Conservation (phyloP, 164 flowering plant species). For the Dillenia turbinata region DNA sequence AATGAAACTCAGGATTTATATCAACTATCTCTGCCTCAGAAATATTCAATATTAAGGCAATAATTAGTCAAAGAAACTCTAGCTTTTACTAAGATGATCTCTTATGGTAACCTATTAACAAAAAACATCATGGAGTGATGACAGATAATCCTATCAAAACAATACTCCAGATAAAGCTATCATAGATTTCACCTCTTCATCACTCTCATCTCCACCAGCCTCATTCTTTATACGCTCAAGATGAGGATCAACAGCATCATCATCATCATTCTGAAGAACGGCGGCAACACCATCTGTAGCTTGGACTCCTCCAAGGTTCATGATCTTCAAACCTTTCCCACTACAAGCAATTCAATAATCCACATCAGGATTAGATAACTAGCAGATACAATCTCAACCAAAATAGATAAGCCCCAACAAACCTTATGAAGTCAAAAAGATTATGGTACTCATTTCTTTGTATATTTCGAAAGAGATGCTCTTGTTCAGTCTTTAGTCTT, state of each 20-base stretch:
- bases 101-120: too few relatives aligned
- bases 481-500: slow-evolving; percentile 77
- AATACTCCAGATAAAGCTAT: too few relatives aligned
- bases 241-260: slow-evolving; percentile 93
- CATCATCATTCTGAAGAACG: slow-evolving; percentile 63
- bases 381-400: background rate
- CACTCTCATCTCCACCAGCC: slow-evolving; percentile 89
- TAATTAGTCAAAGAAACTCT: too few relatives aligned
- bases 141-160: too few relatives aligned
- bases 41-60: background rate
- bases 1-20: too few relatives aligned
- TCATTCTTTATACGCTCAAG: slow-evolving; percentile 81
- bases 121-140: too few relatives aligned
- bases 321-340: slow-evolving; percentile 78
- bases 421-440: slow-evolving; percentile 87
- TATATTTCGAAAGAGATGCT: slow-evolving; percentile 90
- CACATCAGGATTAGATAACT: background rate
- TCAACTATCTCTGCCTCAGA: too few relatives aligned
- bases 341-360: slow-evolving; percentile 30
- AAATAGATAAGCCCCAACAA: slow-evolving; percentile 1
- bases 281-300: slow-evolving; percentile 58
- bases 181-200: slow-evolving; percentile 68
- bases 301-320: slow-evolving; percentile 59
- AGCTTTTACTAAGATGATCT: too few relatives aligned
- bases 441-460: slow-evolving; percentile 93